Evolutionary conservation across 164 flowering plant genomes (phyloP), one percentile per base, ranked within the genome.

Genomic region (Stephania japonica): DNA sequence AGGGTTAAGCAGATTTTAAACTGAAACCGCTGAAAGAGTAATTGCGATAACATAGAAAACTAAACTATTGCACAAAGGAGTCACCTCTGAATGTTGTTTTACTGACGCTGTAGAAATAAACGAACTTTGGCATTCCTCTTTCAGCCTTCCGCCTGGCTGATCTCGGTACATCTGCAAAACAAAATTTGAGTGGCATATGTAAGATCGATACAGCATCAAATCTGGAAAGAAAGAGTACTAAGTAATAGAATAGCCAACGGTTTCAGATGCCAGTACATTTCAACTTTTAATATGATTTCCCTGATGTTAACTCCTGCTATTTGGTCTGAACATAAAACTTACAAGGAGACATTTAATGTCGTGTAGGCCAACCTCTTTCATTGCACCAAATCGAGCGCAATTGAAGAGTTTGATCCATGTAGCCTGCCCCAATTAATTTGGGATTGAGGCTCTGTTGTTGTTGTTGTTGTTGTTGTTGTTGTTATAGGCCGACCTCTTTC

Each of bases 81-180:
- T 71, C 61, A 93, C 98, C 97, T 93, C 97, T 90, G 67, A 87
- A 86, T 53, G 97, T 96, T 21, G 97, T 88, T 81, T 82, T 87
- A 83, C 84, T 81, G 78, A 96, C 92, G 19, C 88, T 59, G 78
- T 76, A 82, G 77, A 89, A 79, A 84, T 85, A 93, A 26, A 81
- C 76, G 0, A 21, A 49, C 68, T 81, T 80, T 23, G 97, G 88
- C 90, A 88, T 69, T 38, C 88, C 90, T 75, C 97, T 86, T 76
- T 42, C 77, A 70, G 94, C 89, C 78, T 95, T 95, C 68, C 98
- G 92, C 27, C 65, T 63, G 24, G 99, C 92, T 38, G 99, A 95
- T 75, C 82, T 88, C 7, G 94, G 92, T 76, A 87, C 87, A 89
- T 95, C 99, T 95, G 86, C 71, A 78, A n/a, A 56, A 56, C 62